Base-by-base conservation (phyloP, 2,329 filamentous ascomycete species). In the Aureobasidium pullulans region DNA sequence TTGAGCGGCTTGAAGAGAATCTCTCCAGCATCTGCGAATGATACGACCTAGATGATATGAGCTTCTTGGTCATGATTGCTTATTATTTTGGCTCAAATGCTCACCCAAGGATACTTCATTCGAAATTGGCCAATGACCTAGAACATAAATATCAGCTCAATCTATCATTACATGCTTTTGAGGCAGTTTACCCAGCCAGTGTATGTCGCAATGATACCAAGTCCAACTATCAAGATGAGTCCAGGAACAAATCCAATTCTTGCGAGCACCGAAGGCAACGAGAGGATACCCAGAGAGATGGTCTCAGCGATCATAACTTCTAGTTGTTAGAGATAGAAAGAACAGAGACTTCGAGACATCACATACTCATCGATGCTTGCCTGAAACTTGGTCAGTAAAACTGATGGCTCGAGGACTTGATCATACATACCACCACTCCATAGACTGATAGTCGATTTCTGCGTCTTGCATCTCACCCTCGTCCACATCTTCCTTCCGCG, bases 21-120 rank as follows among this genome's bases (percentile, higher is more conserved):
- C 56, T 81, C 77, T 1, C 85, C 87, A 15, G 84, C 86, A 66
- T 90, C 87, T 28, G 84, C 84, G 70, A 89, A 87, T 65, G 84
- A 86, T 42, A 65, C 63, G 5, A 57, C 52, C 52, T 56, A 16
- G 1, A 10, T n/a, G 1, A 64, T 63, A n/a, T 68, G 61, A 56
- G 39, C 10, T 3, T 28, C 10, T 32, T 23, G 9, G 1, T 28
- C 3, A 15, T 32, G 1, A 1, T 34, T 13, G 4, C 11, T 1
- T 9, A 8, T 6, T 8, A 58, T 37, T 3, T 37, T 2, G 16
- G 4, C 3, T 10, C 34, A 3, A 29, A 5, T 34, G 16, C 34
- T 50, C 19, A 59, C 28, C 48, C 53, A 74, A 3, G 86, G 85
- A 67, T 81, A 79, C 19, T 66, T 69, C 57, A 76, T 69, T 64